Conservation (phyloP, 139 green algal species). For the Chlamydomonas eustigma region DNA sequence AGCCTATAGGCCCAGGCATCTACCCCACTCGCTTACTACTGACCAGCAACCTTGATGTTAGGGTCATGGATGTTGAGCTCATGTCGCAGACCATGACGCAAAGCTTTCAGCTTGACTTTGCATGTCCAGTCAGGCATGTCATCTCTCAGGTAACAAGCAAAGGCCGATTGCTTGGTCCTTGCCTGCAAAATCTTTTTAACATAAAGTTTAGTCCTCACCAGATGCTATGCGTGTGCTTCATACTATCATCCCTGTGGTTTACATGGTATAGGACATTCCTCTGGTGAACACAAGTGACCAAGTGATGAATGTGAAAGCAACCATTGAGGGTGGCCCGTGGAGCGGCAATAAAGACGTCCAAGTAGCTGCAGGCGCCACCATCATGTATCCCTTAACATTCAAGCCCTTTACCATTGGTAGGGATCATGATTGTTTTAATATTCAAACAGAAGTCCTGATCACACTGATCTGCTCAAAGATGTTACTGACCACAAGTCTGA, state of each 20-base stretch:
- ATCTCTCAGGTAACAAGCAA: slow-evolving; percentile 37
- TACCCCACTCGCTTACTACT: slow-evolving; percentile 66
- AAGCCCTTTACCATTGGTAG: slow-evolving; percentile 30
- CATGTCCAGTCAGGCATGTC: slow-evolving; percentile 38
- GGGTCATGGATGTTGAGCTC: slow-evolving; percentile 67
- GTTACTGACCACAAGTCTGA: too few species aligned
- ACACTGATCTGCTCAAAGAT: too few species aligned
- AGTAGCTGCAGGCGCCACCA: slow-evolving; percentile 40
- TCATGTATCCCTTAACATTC: slow-evolving; percentile 62
- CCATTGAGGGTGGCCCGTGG: slow-evolving; percentile 40
- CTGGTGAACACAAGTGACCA: slow-evolving; percentile 60
- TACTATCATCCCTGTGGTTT: too few species aligned
- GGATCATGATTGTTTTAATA: too few species aligned
- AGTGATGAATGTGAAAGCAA: slow-evolving; percentile 38
- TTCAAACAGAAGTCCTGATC: too few species aligned
- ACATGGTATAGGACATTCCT: slow-evolving; percentile 67
- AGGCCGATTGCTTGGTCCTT: too few species aligned
- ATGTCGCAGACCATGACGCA: slow-evolving; percentile 42
- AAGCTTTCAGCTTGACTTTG: slow-evolving; percentile 55
- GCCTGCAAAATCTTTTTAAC: too few species aligned
- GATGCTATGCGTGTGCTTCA: too few species aligned
- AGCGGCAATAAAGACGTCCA: slow-evolving; percentile 45
- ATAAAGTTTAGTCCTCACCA: too few species aligned
- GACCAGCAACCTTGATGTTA: slow-evolving; percentile 47
- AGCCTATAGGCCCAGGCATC: slow-evolving; percentile 49